These are phyloP conservation scores for Ogataea angusta DNA, from an alignment of 805 yeast species.

Conservation along the genomic window DNA sequence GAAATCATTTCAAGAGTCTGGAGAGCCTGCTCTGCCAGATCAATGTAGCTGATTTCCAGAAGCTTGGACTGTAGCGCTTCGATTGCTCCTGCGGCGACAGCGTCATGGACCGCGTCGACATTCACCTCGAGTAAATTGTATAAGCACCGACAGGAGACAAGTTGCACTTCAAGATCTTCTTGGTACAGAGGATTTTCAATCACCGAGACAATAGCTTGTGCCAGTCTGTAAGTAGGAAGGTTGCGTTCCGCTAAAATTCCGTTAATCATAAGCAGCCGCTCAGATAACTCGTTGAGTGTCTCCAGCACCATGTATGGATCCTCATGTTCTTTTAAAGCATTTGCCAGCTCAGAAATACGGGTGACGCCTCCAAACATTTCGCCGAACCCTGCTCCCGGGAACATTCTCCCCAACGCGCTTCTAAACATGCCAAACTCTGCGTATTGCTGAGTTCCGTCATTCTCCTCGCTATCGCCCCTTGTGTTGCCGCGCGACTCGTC, in stretches of 20 bases:
- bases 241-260: slow-evolving; percentile 59
- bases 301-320: slow-evolving; percentile 64
- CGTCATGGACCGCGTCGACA: slow-evolving; percentile 57
- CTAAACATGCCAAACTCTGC: slow-evolving; percentile 22
- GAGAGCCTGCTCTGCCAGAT: slow-evolving; percentile 86
- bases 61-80: slow-evolving; percentile 64
- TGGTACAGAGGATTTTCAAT: slow-evolving; percentile 54
- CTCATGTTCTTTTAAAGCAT: slow-evolving; percentile 41
- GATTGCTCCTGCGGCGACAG: slow-evolving; percentile 63
- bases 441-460: slow-evolving; percentile 15
- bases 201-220: slow-evolving; percentile 53
- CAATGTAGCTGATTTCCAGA: slow-evolving; percentile 76
- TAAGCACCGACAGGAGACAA: slow-evolving; percentile 80
- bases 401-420: slow-evolving; percentile 26
- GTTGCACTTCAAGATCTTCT: slow-evolving; percentile 73
- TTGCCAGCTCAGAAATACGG: slow-evolving; percentile 30
- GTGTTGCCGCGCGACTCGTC: slow-evolving; percentile 10
- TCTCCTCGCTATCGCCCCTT: slow-evolving; percentile 24
- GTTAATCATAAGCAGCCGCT: slow-evolving; percentile 60
- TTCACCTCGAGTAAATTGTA: slow-evolving; percentile 77
- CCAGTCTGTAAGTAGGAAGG: slow-evolving; percentile 57
- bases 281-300: slow-evolving; percentile 62
- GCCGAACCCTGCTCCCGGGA: slow-evolving; percentile 29
- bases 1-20: slow-evolving; percentile 71
- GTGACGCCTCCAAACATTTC: slow-evolving; percentile 26